phyloP scores from a whole-genome alignment of 2,329 filamentous ascomycete genomes.

The Fusarium tjaetaba region DNA sequence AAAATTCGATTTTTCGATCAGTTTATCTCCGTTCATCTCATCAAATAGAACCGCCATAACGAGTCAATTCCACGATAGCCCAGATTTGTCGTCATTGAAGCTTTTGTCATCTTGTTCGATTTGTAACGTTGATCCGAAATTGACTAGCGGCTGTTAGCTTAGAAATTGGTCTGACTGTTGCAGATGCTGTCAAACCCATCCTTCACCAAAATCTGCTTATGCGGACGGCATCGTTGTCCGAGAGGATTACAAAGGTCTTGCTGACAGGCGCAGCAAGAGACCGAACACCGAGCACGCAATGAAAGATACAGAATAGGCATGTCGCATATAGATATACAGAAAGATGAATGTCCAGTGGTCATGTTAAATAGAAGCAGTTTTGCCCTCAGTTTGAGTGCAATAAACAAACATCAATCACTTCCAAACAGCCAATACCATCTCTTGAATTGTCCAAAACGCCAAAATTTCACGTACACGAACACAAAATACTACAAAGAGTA shows the following conservation, averaged over 20 bases:
- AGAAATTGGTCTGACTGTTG: slow-evolving; percentile 13
- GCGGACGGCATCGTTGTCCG: not conserved
- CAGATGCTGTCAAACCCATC: not conserved
- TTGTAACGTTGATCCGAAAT: not conserved
- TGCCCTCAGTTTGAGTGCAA: not conserved
- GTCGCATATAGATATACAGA: not conserved
- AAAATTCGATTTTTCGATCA: rapidly evolving
- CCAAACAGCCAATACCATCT: not conserved
- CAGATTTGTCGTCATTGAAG: not conserved
- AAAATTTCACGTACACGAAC: not conserved
- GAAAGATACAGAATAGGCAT: not conserved
- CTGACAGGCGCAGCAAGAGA: slow-evolving; percentile 5
- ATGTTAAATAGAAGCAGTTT: not conserved
- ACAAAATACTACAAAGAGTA: not conserved
- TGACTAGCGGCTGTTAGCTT: slow-evolving; percentile 13
- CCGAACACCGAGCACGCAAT: slow-evolving; percentile 24
- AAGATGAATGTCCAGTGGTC: not conserved
- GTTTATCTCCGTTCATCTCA: too few species aligned
- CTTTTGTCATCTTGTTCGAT: slow-evolving; percentile 19
- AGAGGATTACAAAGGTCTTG: slow-evolving; percentile 19
- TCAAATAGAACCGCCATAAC: not conserved
- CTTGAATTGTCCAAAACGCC: not conserved
- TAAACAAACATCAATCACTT: not conserved
- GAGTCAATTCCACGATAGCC: not conserved
- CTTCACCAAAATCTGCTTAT: slow-evolving; percentile 1